These are phyloP conservation scores for Aspergillus olivimuriae DNA, from an alignment of 495 filamentous ascomycete species.

Conservation along the genomic window DNA sequence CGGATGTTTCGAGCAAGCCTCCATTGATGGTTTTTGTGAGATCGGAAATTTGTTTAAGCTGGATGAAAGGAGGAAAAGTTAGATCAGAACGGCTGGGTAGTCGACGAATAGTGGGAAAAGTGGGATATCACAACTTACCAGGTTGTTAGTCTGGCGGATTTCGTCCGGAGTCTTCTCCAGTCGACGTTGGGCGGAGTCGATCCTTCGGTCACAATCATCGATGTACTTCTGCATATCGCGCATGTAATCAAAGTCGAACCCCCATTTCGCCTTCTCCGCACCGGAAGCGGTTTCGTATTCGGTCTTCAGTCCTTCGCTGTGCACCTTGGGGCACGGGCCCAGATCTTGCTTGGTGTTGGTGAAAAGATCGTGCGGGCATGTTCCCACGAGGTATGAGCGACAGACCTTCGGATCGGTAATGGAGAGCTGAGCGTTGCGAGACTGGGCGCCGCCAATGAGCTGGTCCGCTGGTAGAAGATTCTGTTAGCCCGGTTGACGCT, in stretches of 20 bases:
- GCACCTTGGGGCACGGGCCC: slow-evolving; percentile 83
- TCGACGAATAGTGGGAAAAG: no score
- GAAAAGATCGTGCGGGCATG: slow-evolving; percentile 98
- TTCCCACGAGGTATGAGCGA: slow-evolving; percentile 88
- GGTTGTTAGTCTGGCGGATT: slow-evolving; percentile 88
- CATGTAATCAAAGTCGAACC: slow-evolving; percentile 95
- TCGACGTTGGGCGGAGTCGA: slow-evolving; percentile 80
- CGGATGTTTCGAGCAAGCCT: slow-evolving; percentile 76
- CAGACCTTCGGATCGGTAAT: slow-evolving; percentile 93
- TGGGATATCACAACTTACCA: slow-evolving; percentile 41
- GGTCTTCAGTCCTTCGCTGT: slow-evolving; percentile 78
- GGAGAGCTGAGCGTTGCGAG: slow-evolving; percentile 69
- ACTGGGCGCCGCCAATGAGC: slow-evolving; percentile 69
- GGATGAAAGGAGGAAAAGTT: neutral
- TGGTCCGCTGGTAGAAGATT: slow-evolving; percentile 52
- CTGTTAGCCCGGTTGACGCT: slow-evolving; percentile 24
- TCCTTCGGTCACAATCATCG: slow-evolving; percentile 91
- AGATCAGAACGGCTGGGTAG: no score
- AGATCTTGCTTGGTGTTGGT: slow-evolving; percentile 99
- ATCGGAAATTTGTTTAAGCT: slow-evolving; percentile 84
- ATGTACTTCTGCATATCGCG: slow-evolving; percentile 93
- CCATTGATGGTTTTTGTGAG: slow-evolving; percentile 71
- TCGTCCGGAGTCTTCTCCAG: slow-evolving; percentile 98
- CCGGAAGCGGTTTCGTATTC: slow-evolving; percentile 71
- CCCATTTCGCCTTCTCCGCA: slow-evolving; percentile 66